Conservation (phyloP, 148 eudicot species). For the Pharnaceum exiguum region DNA sequence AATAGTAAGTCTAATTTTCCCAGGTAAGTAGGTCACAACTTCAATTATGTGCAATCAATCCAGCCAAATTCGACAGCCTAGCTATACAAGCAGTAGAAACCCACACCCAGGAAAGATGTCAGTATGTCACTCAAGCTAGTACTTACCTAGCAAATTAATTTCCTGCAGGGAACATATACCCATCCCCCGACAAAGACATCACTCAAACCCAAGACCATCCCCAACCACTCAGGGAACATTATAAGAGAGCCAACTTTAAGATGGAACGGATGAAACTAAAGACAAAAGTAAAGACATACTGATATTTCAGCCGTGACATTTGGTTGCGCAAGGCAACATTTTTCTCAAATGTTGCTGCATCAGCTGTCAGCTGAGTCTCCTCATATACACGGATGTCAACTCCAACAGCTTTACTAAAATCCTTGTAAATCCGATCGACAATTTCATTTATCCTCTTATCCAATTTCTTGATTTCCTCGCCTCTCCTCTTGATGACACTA, state of each 20-base stretch:
- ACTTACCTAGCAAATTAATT: too few relatives aligned
- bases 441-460: slow-evolving; percentile 84
- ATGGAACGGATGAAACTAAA: background rate
- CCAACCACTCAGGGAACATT: too few relatives aligned
- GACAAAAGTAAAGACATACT: slow-evolving; percentile 55
- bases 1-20: background rate
- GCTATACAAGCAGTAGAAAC: background rate
- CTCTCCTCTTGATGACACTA: slow-evolving; percentile 42
- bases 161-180: too few relatives aligned
- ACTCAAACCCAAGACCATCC: too few relatives aligned
- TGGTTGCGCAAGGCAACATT: slow-evolving; percentile 74
- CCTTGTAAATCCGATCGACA: slow-evolving; percentile 70
- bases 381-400: slow-evolving; percentile 91
- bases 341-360: slow-evolving; percentile 68
- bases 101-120: too few relatives aligned
- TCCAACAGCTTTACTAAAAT: slow-evolving; percentile 82
- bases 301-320: slow-evolving; percentile 87
- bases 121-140: too few relatives aligned
- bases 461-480: slow-evolving; percentile 47
- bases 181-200: too few relatives aligned
- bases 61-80: background rate
- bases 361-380: slow-evolving; percentile 86
- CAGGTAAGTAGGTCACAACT: background rate
- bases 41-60: background rate
- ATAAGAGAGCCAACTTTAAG: background rate